These are phyloP conservation scores for Hansenula sp. DNA, from an alignment of 1,139 yeast genomes.

Conservation along the genomic window DNA sequence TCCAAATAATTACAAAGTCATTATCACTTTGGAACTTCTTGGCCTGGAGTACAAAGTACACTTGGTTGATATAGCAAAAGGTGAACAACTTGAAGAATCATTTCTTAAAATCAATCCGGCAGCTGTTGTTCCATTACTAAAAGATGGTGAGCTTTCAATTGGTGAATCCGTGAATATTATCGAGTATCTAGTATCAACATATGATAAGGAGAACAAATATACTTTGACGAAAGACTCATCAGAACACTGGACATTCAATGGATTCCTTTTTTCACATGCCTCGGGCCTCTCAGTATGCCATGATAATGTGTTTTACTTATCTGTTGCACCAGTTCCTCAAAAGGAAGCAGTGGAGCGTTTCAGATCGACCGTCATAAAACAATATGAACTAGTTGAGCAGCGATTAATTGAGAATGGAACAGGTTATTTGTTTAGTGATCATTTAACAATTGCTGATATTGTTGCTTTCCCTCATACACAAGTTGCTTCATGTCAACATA, in stretches of 20 bases:
- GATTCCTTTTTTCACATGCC: background rate
- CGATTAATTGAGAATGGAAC: slow-evolving; percentile 37
- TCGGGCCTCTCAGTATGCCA: background rate
- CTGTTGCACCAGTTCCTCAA: background rate
- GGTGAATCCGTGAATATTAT: slow-evolving; percentile 26
- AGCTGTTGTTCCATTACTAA: background rate
- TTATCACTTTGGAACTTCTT: background rate
- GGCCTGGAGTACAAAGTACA: background rate
- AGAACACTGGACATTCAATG: background rate
- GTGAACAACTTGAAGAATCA: background rate
- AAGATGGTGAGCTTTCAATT: slow-evolving; percentile 10
- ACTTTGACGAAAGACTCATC: slow-evolving; percentile 11
- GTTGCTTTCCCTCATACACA: slow-evolving; percentile 4
- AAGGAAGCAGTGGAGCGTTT: background rate
- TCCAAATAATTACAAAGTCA: slow-evolving; percentile 3
- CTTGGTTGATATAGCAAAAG: background rate
- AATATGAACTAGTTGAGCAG: slow-evolving; percentile 31
- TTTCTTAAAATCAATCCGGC: slow-evolving; percentile 24
- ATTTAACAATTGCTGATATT: slow-evolving; percentile 38
- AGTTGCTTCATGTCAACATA: background rate
- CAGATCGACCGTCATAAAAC: background rate
- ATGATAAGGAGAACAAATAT: background rate
- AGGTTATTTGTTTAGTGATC: slow-evolving; percentile 43
- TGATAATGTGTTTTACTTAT: background rate
- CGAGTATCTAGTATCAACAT: slow-evolving; percentile 24